Percentiles rank a stretch among this genome's conserved stretches.
phyloP scores from a whole-genome alignment of 2,329 filamentous ascomycete genomes.

The Colletotrichum shisoi region DNA sequence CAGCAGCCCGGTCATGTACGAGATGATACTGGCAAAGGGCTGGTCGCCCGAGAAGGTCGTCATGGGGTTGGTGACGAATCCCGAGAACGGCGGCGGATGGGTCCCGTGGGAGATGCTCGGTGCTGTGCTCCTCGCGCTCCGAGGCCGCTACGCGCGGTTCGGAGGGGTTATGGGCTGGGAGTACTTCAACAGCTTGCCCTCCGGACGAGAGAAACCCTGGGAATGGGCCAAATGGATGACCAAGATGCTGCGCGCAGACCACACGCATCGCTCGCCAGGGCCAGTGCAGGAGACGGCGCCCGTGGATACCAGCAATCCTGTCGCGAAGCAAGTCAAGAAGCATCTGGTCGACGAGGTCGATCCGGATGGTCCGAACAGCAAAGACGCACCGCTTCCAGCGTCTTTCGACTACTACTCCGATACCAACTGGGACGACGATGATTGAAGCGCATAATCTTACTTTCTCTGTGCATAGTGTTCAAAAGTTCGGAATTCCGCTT shows the following conservation, averaged over 20 bases:
- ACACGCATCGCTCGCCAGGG: constrained; percentile 4
- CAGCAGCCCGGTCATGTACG: constrained; percentile 57
- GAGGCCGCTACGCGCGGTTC: constrained; percentile 69
- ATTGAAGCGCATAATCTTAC: constrained; percentile 2
- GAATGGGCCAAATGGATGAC: constrained; percentile 79
- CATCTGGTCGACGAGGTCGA: constrained; percentile 42
- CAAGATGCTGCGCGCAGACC: constrained; percentile 48
- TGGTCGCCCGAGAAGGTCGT: constrained; percentile 80
- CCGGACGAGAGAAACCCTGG: constrained; percentile 70
- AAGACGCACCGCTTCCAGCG: constrained; percentile 44
- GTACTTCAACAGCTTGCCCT: constrained; percentile 84
- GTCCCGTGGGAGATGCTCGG: constrained; percentile 59
- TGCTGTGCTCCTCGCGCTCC: constrained; percentile 53
- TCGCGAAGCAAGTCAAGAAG: constrained; percentile 34
- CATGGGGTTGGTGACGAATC: constrained; percentile 81
- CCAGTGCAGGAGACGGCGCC: constrained; percentile 6
- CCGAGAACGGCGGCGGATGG: constrained; percentile 71
- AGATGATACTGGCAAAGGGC: constrained; percentile 64
- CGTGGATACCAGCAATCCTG: background rate
- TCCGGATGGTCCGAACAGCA: constrained; percentile 43
- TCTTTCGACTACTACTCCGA: constrained; percentile 51
- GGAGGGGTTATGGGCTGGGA: constrained; percentile 96
- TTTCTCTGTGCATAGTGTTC: too few relatives aligned
- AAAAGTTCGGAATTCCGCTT: too few relatives aligned
- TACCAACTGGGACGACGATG: constrained; percentile 25